A percentile compares a stretch with the other conserved stretches of the same genome.
These are phyloP conservation scores for Colletotrichum cordylinicola DNA, from an alignment of 2,329 filamentous ascomycete genomes.

Conservation along the genomic window DNA sequence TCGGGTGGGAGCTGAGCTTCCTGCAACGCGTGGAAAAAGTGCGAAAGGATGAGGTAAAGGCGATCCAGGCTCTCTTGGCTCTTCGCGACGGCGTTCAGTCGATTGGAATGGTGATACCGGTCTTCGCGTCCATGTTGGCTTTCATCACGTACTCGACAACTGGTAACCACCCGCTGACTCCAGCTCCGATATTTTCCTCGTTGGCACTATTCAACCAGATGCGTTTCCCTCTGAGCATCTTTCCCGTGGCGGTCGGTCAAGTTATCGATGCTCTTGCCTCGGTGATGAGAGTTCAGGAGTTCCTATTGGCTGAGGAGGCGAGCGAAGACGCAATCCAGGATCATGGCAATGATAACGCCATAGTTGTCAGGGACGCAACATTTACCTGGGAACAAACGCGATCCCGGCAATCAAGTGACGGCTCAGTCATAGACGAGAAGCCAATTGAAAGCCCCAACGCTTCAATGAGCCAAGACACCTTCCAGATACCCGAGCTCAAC, in stretches of 20 bases:
- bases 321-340: conserved; percentile 70
- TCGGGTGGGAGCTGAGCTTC: conserved; percentile 92
- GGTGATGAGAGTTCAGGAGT: conserved; percentile 84
- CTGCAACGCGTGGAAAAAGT: conserved; percentile 76
- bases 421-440: conserved; percentile 50
- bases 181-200: conserved; percentile 87
- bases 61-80: conserved; percentile 81
- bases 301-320: conserved; percentile 83
- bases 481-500: conserved; percentile 72
- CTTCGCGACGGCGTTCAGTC: conserved; percentile 86
- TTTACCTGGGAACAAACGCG: conserved; percentile 83
- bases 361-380: conserved; percentile 73
- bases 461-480: conserved; percentile 55
- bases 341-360: conserved; percentile 66
- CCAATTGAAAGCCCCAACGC: neutral
- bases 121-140: conserved; percentile 92
- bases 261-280: conserved; percentile 89
- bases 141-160: conserved; percentile 82
- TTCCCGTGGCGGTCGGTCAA: conserved; percentile 87
- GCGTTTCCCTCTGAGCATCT: conserved; percentile 84
- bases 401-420: conserved; percentile 36
- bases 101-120: conserved; percentile 82
- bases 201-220: conserved; percentile 91
- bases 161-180: conserved; percentile 66
- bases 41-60: conserved; percentile 75